These are phyloP conservation scores for Nicotiana paniculata DNA, from an alignment of 257 asterid species.

Conservation along the genomic window DNA sequence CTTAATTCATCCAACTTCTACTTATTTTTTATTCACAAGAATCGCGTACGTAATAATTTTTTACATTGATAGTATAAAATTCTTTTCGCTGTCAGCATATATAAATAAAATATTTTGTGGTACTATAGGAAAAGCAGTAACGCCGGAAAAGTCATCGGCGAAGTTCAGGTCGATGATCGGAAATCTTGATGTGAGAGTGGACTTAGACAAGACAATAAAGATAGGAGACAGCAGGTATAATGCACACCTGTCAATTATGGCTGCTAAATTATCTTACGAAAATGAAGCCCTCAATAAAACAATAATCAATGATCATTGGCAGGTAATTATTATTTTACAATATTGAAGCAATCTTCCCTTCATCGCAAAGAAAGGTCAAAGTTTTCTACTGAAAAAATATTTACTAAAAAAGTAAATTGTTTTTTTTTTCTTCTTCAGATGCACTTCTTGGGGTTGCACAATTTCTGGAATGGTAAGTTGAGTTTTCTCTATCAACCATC, in stretches of 20 bases:
- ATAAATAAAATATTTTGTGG: background rate
- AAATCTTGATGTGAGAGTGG: constrained; percentile 35
- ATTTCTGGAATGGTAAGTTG: constrained; percentile 51
- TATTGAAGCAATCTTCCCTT: background rate
- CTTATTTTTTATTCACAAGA: background rate
- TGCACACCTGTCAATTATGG: constrained; percentile 46
- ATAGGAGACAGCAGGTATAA: constrained; percentile 13
- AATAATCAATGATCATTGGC: constrained; percentile 38
- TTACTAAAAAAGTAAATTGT: background rate
- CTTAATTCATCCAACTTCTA: background rate
- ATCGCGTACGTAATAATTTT: background rate
- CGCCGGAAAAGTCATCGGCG: constrained; percentile 44
- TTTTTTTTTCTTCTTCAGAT: constrained; percentile 27
- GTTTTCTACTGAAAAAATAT: background rate
- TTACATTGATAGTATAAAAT: background rate
- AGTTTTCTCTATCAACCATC: background rate
- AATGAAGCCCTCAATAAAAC: constrained; percentile 32
- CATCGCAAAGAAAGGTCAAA: background rate
- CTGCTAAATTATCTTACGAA: constrained; percentile 61
- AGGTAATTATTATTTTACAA: constrained; percentile 24
- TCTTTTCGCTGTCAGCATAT: background rate
- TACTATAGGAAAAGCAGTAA: constrained; percentile 40
- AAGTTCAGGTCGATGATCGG: constrained; percentile 39
- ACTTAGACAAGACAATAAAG: constrained; percentile 23
- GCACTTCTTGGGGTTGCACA: constrained; percentile 48